These are phyloP conservation scores for Termitomyces sp. DNA, from an alignment of 768 basidiomycete species.

Conservation along the genomic window DNA sequence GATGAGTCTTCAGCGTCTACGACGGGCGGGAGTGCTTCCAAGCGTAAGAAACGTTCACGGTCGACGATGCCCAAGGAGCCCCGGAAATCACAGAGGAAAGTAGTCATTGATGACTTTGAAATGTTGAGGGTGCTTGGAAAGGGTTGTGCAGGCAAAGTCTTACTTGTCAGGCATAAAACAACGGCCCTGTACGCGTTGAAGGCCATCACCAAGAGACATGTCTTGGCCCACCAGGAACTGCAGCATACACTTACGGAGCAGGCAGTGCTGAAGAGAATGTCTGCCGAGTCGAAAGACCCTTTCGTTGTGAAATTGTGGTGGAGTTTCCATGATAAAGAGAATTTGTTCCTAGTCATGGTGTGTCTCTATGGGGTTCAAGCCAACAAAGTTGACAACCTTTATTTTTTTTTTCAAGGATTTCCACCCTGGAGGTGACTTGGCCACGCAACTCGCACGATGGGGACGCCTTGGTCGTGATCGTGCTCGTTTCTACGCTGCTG, in stretches of 20 bases:
- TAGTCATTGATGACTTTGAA: conserved; percentile 88
- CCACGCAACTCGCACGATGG: conserved; percentile 96
- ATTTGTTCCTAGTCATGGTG: conserved; percentile 94
- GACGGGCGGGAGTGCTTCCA: conserved; percentile 32
- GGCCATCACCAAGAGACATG: conserved; percentile 96
- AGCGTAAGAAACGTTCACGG: conserved; percentile 48
- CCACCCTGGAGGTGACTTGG: conserved; percentile 94
- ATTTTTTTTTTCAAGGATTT: conserved; percentile 57
- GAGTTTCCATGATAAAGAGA: conserved; percentile 98
- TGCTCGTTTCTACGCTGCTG: conserved; percentile 94
- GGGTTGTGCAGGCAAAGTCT: conserved; percentile 95
- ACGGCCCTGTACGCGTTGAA: conserved; percentile 88
- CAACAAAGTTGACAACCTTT: conserved; percentile 9
- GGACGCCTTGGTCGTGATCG: conserved; percentile 90
- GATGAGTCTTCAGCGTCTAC: conserved; percentile 74
- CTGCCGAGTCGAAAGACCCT: conserved; percentile 81
- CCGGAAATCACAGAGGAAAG: conserved; percentile 64
- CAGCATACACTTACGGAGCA: conserved; percentile 97
- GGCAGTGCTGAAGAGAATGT: conserved; percentile 91
- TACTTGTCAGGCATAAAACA: conserved; percentile 80
- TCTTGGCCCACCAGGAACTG: conserved; percentile 93
- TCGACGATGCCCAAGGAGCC: conserved; percentile 43
- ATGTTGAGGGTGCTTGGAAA: conserved; percentile 96
- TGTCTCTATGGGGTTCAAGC: conserved; percentile 20
- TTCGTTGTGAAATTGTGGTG: conserved; percentile 96